Evolutionary conservation across 169 alveolate species (phyloP).

Genomic region (Cryptosporidium canis): DNA sequence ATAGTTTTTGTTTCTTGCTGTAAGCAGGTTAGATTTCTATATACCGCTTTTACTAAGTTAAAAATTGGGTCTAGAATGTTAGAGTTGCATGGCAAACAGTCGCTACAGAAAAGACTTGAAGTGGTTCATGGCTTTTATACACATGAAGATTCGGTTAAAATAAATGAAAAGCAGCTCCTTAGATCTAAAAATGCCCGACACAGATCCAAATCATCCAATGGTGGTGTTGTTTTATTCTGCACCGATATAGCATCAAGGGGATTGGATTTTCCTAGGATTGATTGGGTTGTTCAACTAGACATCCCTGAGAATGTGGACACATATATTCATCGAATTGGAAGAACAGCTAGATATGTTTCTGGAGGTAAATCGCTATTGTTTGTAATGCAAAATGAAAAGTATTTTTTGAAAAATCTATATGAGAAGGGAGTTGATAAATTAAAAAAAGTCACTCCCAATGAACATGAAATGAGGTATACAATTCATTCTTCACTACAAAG

Average conservation of each 20-base stretch:
- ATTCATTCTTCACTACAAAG: constrained; percentile 42
- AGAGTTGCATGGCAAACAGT: constrained; percentile 79
- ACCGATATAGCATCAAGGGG: constrained; percentile 98
- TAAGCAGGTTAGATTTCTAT: constrained; percentile 89
- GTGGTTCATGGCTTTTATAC: constrained; percentile 31
- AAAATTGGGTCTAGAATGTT: constrained; percentile 75
- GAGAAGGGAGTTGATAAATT: constrained; percentile 10
- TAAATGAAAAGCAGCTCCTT: background rate
- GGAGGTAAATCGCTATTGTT: constrained; percentile 87
- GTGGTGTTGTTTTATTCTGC: constrained; percentile 85
- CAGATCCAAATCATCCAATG: constrained; percentile 60
- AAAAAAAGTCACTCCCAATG: constrained; percentile 31
- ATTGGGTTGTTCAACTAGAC: constrained; percentile 95
- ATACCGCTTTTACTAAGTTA: constrained; percentile 10
- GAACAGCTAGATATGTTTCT: constrained; percentile 95
- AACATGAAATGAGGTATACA: constrained; percentile 47
- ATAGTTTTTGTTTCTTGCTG: constrained; percentile 91
- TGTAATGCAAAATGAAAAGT: constrained; percentile 58
- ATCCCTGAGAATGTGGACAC: constrained; percentile 94
- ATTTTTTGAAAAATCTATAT: constrained; percentile 12
- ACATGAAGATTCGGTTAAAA: background rate
- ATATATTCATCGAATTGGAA: constrained; percentile 97
- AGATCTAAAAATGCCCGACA: background rate
- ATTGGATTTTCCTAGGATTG: constrained; percentile 95
- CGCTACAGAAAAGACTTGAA: constrained; percentile 70